Evolutionary conservation across 2,329 filamentous ascomycete genomes (phyloP).

Genomic region (Colletotrichum euphorbiae): DNA sequence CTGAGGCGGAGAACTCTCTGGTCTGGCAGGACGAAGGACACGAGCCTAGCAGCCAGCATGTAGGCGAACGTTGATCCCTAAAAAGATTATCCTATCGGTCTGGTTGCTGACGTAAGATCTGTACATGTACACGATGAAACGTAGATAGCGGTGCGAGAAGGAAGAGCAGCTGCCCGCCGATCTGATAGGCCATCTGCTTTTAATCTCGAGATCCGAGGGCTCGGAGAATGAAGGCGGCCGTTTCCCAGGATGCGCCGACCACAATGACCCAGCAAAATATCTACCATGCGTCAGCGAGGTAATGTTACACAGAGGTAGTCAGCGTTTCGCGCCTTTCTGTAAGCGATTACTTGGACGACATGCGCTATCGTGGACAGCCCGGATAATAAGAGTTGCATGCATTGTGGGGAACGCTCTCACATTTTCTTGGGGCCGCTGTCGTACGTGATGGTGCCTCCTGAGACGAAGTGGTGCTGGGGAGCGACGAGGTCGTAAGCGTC

Average conservation of each 20-base stretch:
- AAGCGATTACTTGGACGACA: conserved; percentile 45
- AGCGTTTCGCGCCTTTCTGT: conserved; percentile 46
- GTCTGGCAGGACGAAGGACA: conserved; percentile 53
- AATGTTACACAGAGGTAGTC: fast-evolving
- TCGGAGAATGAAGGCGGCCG: conserved; percentile 52
- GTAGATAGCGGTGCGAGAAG: conserved; percentile 56
- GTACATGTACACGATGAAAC: conserved; percentile 5
- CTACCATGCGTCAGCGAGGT: conserved; percentile 25
- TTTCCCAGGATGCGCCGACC: conserved; percentile 55
- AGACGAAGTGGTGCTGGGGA: conserved; percentile 22
- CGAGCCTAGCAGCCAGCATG: conserved; percentile 56
- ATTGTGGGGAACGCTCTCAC: conserved; percentile 48
- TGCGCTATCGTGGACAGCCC: conserved; percentile 46
- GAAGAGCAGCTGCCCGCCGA: conserved; percentile 51
- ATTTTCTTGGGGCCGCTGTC: conserved; percentile 48
- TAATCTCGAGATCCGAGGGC: conserved; percentile 52
- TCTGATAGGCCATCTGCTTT: conserved; percentile 49
- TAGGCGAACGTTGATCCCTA: conserved; percentile 58
- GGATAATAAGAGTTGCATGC: conserved; percentile 50
- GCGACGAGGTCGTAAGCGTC: neutral
- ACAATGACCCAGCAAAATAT: conserved; percentile 54
- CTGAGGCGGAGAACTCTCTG: conserved; percentile 51
- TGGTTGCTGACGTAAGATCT: neutral
- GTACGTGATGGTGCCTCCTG: conserved; percentile 42
- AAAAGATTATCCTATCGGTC: neutral